Evolutionary conservation across 2,329 filamentous ascomycete genomes (phyloP), one percentile per base, ranked within the genome.

Genomic region (Fusarium brachygibbosum): DNA sequence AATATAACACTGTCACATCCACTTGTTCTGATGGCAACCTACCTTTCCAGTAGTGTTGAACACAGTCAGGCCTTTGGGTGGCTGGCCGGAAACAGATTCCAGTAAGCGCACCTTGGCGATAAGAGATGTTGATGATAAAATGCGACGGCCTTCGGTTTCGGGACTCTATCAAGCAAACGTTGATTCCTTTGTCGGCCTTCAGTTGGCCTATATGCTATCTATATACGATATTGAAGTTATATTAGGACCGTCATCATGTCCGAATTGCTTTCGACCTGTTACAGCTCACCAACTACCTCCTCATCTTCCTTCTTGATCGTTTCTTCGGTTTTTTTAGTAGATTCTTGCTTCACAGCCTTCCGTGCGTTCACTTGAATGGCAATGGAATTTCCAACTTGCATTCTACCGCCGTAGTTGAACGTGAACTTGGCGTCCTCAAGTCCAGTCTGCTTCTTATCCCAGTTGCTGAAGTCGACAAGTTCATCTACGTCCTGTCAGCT

Each of bases 391-490:
- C 44, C 50, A 5, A 68, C 19, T 19, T 68, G 59, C 1, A 52
- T 23, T n/a, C 29, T 65, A 2, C 53, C 29, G 2, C 25, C 31
- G 16, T 60, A 68, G 0, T 32, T 32, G 29, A 12, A 68, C 1
- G 40, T 17, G 6, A 52, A 68, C 12, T 21, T 54, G 0, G 31
- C 11, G 23, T 52, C 21, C 2, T 45, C 23, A 13, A 2, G 9
- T 0, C 21, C 8, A 14, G 16, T 23, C 12, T 44, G 25, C 28
- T 32, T 34, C 6, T 41, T 41, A 16, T n/a, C n/a, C 42, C 52
- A 68, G 41, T 65, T 68, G 8, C 6, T 45, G 11, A 68, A 51
- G 11, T 55, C 19, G 12, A 68, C 40, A 19, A 68, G 32, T 3
- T 53, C 64, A 34, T 68, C 64, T 68, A 25, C 3, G 7, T 3